Evolutionary conservation across 2,329 filamentous ascomycete species (phyloP).

Genomic region (Tolypocladium guangdongense): DNA sequence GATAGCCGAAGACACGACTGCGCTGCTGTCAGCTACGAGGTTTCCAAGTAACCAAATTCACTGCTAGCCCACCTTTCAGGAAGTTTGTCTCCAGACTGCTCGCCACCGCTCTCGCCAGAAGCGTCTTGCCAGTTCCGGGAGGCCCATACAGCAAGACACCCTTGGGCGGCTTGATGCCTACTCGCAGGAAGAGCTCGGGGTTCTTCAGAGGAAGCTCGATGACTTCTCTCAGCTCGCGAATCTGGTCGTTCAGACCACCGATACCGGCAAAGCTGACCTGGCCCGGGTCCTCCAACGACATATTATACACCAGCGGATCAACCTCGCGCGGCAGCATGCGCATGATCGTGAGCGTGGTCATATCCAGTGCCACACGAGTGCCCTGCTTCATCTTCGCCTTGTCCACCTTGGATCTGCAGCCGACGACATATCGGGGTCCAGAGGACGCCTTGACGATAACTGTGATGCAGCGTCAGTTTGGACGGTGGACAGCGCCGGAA

Average conservation of each 20-base stretch:
- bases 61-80: constrained; percentile 61
- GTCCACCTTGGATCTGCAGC: constrained; percentile 96
- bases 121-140: constrained; percentile 91
- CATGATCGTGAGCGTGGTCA: constrained; percentile 99
- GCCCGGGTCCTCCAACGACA: constrained; percentile 96
- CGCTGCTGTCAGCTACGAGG: constrained; percentile 8
- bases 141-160: constrained; percentile 93
- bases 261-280: constrained; percentile 98
- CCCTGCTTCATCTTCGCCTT: constrained; percentile 96
- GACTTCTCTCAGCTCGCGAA: constrained; percentile 91
- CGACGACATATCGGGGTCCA: constrained; percentile 93
- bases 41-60: not conserved
- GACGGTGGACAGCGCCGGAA: not conserved
- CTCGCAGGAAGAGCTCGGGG: constrained; percentile 89
- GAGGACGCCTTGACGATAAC: constrained; percentile 98
- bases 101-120: constrained; percentile 87
- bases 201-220: constrained; percentile 98
- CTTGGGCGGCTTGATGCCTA: constrained; percentile 98
- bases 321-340: constrained; percentile 98
- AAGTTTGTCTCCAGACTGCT: constrained; percentile 98
- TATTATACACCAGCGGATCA: constrained; percentile 98
- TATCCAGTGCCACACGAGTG: constrained; percentile 92
- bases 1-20: constrained; percentile 96
- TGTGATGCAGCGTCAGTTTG: constrained; percentile 25
- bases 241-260: constrained; percentile 95